Evolutionary conservation across 768 basidiomycete species (phyloP).

Genomic region (Termitomyces sp.): DNA sequence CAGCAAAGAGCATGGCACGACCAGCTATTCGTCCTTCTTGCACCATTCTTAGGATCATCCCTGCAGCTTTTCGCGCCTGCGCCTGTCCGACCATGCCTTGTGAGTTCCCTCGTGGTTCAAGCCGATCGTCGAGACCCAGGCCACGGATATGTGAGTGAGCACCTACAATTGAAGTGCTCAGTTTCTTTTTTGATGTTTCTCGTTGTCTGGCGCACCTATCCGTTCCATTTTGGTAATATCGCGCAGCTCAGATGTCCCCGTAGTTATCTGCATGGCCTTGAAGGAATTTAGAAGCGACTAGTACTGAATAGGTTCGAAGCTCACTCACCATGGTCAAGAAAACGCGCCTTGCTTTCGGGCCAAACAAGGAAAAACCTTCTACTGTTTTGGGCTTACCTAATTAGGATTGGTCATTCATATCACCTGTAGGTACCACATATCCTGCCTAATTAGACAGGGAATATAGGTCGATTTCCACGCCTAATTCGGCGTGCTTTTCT

Average conservation of each 20-base stretch:
- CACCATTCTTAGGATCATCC: constrained; percentile 97
- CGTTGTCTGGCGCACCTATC: constrained; percentile 49
- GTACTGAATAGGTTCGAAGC: neutral
- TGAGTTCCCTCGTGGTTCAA: constrained; percentile 83
- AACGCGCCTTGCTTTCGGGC: constrained; percentile 8
- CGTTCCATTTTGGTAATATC: constrained; percentile 94
- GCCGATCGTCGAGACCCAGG: constrained; percentile 84
- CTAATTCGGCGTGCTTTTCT: too few relatives aligned
- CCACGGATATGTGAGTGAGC: constrained; percentile 95
- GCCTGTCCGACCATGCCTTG: constrained; percentile 98
- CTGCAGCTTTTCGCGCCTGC: constrained; percentile 95
- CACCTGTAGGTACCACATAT: too few relatives aligned
- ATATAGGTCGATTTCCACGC: too few relatives aligned
- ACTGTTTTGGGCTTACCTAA: too few relatives aligned
- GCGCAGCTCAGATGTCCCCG: constrained; percentile 73
- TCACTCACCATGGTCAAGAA: constrained; percentile 7
- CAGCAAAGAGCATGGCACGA: constrained; percentile 94
- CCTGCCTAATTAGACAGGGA: too few relatives aligned
- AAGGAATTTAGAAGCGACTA: neutral
- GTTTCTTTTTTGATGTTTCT: neutral
- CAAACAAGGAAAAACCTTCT: constrained; percentile 7
- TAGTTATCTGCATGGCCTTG: constrained; percentile 63
- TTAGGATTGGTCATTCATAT: too few relatives aligned
- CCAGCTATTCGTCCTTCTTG: constrained; percentile 95
- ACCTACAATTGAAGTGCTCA: constrained; percentile 38